Evolutionary conservation across 306 rosid species (phyloP), one percentile per base, ranked within the genome.

Genomic region (Crotalaria pallida): DNA sequence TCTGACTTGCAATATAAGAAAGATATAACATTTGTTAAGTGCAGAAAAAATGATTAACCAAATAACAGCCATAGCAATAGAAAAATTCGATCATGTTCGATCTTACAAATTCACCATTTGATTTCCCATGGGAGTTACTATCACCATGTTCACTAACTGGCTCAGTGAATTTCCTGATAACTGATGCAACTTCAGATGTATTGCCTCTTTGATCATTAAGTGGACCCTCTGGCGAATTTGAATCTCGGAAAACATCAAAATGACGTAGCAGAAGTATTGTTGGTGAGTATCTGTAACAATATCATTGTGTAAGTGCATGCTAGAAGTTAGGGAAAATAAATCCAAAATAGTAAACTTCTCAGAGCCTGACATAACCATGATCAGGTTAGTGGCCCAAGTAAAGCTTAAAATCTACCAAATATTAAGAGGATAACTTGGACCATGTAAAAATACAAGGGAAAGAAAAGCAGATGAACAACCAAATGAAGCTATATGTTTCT

Each of bases 221-320:
- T 10, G 89, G 69, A 75, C 81, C 84, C 50, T 91, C 97, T 0
- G 65, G 69, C 1, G 91, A 77, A 48, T 74, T 84, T 22, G 83
- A 80, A 79, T 94, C 87, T 62, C 83, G 87, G 58, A 94, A 94
- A 75, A 89, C 89, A 50, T 91, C 95, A 84, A 94, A 94, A 88
- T 88, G 92, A 44, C 96, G 91, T 61, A 94, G 96, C 79, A 94
- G 92, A 74, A 91, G 88, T 82, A 94, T 83, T 34, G 96, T 72
- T 69, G 99, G 97, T 0, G 89, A 85, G 86, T 91, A 91, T 73
- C 97, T 94, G 95, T 58, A 69, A 67, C 49, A 85, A 79, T 44
- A 78, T 43, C 60, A 58, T 57, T 65, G 45, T 55, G 67, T 65
- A 61, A 79, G 73, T 65, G 41, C 59, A 58, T 41, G 41, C 26